Evolutionary conservation across 768 basidiomycete species (phyloP), one percentile per base, ranked within the genome.

Genomic region (Lepiota brunneoincarnata): DNA sequence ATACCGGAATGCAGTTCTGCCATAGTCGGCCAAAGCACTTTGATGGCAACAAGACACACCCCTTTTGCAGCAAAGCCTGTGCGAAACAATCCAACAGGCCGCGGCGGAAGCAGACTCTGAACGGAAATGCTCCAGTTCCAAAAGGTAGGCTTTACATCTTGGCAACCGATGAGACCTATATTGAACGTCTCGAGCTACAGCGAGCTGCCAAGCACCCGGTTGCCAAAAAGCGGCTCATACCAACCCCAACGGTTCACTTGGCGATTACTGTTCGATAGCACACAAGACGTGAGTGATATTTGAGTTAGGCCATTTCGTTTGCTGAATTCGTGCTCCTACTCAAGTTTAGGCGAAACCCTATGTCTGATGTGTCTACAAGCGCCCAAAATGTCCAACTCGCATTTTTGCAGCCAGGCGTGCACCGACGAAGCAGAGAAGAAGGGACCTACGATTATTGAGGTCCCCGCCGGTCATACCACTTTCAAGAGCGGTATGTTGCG

Each of bases 51-150:
- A 77, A 75, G 48, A 78, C 75, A 1, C 84, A 86, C 66, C 76
- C 81, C 12, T 87, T 76, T 63, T 87, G 85, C 60, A 70, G 83
- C 61, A 86, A 82, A 61, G 75, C 81, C 9, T 87, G 85, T 59
- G 83, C 83, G 3, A 75, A 75, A 60, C 77, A 72, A 48, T 74
- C 78, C 4, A 66, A 67, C 63, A 50, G 64, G 7, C 63, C 66
- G 12, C 64, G 66, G 15, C 46, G 66, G 31, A 71, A 64, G 49
- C 51, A 59, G n/a, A 65, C 65, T 7, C 31, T 48, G 12, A 49
- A 42, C 7, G 55, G 34, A 11, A 23, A 43, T 51, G 57, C 59
- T 49, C 61, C 44, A 52, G 11, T 55, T 20, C 41, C 51, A 52
- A 57, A 59, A 55, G 35, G 59, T 61, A 54, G 57, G 58, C 39